phyloP scores from a whole-genome alignment of 169 alveolate species.

The Eimeria zaria region DNA sequence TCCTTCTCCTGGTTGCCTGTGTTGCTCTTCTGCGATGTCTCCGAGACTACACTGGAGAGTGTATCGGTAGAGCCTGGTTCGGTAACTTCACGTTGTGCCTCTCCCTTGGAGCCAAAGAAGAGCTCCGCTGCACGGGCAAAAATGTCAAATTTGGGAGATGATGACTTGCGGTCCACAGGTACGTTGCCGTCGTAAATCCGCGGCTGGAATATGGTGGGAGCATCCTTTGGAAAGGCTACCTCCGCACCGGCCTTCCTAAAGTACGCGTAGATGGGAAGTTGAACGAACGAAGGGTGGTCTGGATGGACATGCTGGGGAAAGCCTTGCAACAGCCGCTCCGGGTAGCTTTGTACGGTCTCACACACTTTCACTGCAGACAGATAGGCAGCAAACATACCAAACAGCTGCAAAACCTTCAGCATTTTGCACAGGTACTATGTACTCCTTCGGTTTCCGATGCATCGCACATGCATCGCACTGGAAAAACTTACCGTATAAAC shows the following conservation, averaged over 20 bases:
- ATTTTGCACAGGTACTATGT: not conserved
- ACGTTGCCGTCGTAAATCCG: constrained; percentile 64
- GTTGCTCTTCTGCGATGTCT: not conserved
- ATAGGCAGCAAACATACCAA: not conserved
- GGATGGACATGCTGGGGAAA: constrained; percentile 53
- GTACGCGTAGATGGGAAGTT: constrained; percentile 45
- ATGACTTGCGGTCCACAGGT: constrained; percentile 51
- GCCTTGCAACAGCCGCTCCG: constrained; percentile 66
- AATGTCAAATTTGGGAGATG: constrained; percentile 1
- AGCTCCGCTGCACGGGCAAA: constrained; percentile 36
- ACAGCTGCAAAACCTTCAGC: not conserved
- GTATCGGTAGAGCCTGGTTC: not conserved
- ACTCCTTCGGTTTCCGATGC: not conserved
- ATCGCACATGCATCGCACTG: too few relatives aligned
- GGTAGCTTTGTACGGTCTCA: constrained; percentile 45
- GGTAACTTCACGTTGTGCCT: not conserved
- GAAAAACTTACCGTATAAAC: constrained; percentile 26
- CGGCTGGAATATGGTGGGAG: constrained; percentile 66
- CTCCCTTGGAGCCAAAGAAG: not conserved
- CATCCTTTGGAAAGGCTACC: constrained; percentile 56
- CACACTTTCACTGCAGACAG: constrained; percentile 20
- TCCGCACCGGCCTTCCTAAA: constrained; percentile 68
- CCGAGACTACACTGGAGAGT: not conserved
- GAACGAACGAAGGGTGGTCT: constrained; percentile 46
- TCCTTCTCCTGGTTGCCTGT: not conserved